Base-by-base conservation (phyloP, 192 early-diverging fungal genomes). In the Borealophlyctis nickersoniae region DNA sequence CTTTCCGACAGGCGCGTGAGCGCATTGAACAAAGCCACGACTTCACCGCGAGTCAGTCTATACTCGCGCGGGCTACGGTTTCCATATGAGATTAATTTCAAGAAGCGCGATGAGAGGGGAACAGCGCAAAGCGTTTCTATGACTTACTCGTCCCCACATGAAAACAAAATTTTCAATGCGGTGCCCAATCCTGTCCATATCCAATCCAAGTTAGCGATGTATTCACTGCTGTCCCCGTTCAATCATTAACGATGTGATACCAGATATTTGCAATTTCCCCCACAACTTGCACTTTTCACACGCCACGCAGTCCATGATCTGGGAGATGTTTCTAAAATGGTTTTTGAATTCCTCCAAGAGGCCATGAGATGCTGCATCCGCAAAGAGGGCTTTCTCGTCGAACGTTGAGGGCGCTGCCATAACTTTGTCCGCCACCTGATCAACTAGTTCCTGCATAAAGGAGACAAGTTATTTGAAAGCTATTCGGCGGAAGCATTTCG, bases 201-300 rank as follows among this genome's bases (percentile, higher is more conserved):
- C n/a, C n/a, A n/a, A n/a, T n/a, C n/a, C n/a, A n/a, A 77, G 32
- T 35, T 55, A n/a, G 45, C 45, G n/a, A 13, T n/a, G n/a, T 48
- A 48, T 48, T 48, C 45, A n/a, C 9, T 11, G 11, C 11, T 13
- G 11, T 11, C n/a, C 11, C 11, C 11, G n/a, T 11, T 48, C 45
- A n/a, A n/a, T n/a, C n/a, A n/a, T n/a, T n/a, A n/a, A n/a, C n/a
- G n/a, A n/a, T n/a, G 1, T 36, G 0, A 34, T 36, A 56, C 61
- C 64, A 7, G 69, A 67, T 0, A 86, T 88, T 80, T 99, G 98
- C 5, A 96, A 66, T 70, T 99, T 99, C 27, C 98, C 98, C 98
- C 98, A 99, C 32, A 99, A 76, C 39, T 92, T 73, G 65, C 98
- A 99, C 76, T 99, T 99, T 76, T 99, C 94, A 71, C 98, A 99